Base-by-base conservation (phyloP, 208 protist species). In the Trypanosoma conorhini region DNA sequence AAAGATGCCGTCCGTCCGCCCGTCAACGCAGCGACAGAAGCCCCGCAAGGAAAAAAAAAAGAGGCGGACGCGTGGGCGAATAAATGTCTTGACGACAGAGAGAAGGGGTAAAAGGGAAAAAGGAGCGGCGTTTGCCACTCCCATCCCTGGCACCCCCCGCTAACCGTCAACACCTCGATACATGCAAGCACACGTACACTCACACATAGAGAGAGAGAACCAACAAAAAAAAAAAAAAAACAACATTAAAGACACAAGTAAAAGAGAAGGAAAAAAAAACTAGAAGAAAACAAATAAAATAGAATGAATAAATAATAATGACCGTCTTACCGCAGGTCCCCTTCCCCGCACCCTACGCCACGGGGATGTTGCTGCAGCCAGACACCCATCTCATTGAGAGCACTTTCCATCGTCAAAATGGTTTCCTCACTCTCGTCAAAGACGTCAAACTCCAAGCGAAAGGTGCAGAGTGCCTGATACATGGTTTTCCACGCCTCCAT, bases 361-460 rank as follows among this genome's bases (percentile, higher is more conserved):
- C n/a, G 42, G 56, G 17, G 19, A 31, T 67, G 50, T 57, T 38
- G 54, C 35, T 62, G 40, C 10, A 75, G 8, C 61, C 70, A 68
- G 33, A 40, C 52, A 26, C 58, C 62, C 1, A 69, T n/a, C 52
- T 42, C 65, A 28, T 68, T 62, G 58, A 75, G 59, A 19, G 70
- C 70, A 44, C 62, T 54, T 64, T 75, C 70, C 55, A 75, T 62
- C 21, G 26, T 46, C 48, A 75, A 48, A 46, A 75, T 75, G 22
- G 33, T 69, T 58, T 67, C 62, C 31, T 70, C 57, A 54, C 70
- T 75, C 33, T 75, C 70, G 58, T 75, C 70, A 64, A 75, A 75
- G 8, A 75, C 44, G 58, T 75, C 70, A 68, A 75, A 75, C 8
- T 67, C 70, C 19, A 75, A 59, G 56, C 70, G 59, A 46, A 75